Conservation (phyloP, 192 early-diverging fungal genomes). For the Glomus cerebriforme region DNA sequence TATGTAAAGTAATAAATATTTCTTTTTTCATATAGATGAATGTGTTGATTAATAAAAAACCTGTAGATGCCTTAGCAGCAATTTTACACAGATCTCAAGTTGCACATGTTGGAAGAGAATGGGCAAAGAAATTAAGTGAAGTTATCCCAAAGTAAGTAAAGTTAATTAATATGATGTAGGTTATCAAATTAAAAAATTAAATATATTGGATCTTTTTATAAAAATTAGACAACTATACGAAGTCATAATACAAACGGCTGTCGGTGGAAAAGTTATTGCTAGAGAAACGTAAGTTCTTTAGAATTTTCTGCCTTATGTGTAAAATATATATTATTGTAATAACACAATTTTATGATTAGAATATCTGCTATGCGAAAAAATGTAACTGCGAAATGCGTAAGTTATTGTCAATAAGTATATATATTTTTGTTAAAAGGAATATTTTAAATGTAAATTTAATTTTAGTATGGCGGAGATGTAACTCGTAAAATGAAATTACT, state of each 20-base stretch:
- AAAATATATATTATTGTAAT: not conserved
- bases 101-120: constrained; percentile 74
- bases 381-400: constrained; percentile 92
- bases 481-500: constrained; percentile 98
- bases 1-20: not conserved
- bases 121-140: constrained; percentile 79
- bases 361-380: constrained; percentile 89
- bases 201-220: not conserved
- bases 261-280: constrained; percentile 83
- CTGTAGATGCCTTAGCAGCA: constrained; percentile 89
- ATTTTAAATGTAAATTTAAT: not conserved
- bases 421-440: not conserved
- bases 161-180: not conserved
- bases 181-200: constrained; percentile 23
- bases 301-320: not conserved
- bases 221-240: constrained; percentile 83
- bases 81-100: constrained; percentile 80
- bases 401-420: constrained; percentile 9
- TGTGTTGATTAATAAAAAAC: constrained; percentile 86
- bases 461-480: constrained; percentile 91
- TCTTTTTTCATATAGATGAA: constrained; percentile 58
- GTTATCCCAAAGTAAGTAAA: constrained; percentile 62
- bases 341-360: constrained; percentile 34
- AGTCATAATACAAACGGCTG: constrained; percentile 86
- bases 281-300: constrained; percentile 68